Evolutionary conservation across 2,329 filamentous ascomycete species (phyloP).

Genomic region (Sporothrix pseudoabietina): DNA sequence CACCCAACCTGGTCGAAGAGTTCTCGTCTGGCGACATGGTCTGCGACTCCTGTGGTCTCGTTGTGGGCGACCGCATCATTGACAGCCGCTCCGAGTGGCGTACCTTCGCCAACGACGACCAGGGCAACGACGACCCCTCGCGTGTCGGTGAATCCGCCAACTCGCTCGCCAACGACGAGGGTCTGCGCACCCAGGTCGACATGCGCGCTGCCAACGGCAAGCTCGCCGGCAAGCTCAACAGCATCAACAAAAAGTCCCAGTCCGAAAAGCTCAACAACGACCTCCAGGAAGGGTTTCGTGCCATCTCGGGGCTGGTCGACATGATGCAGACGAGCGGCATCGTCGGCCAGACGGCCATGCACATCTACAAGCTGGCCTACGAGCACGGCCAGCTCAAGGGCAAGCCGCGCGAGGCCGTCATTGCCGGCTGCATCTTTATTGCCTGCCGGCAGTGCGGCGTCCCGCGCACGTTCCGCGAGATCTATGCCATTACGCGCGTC

Average conservation of each 20-base stretch:
- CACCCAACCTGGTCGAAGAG: slow-evolving; percentile 92
- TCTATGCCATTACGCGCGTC: slow-evolving; percentile 89
- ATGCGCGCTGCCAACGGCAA: slow-evolving; percentile 37
- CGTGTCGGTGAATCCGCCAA: slow-evolving; percentile 96
- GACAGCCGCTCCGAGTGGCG: slow-evolving; percentile 98
- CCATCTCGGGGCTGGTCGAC: slow-evolving; percentile 86
- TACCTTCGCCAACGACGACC: slow-evolving; percentile 97
- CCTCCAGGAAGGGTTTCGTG: slow-evolving; percentile 75
- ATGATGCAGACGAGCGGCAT: slow-evolving; percentile 77
- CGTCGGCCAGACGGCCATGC: slow-evolving; percentile 87
- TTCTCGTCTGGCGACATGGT: slow-evolving; percentile 91
- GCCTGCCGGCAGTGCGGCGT: slow-evolving; percentile 88
- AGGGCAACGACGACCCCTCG: slow-evolving; percentile 92
- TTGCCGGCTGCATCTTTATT: slow-evolving; percentile 96
- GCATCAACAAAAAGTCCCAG: slow-evolving; percentile 39
- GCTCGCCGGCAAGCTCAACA: slow-evolving; percentile 37
- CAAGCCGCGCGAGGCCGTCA: slow-evolving; percentile 90
- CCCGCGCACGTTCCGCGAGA: slow-evolving; percentile 89
- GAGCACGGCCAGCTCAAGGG: slow-evolving; percentile 94
- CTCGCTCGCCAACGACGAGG: slow-evolving; percentile 56
- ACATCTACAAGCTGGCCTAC: slow-evolving; percentile 92
- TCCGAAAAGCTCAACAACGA: slow-evolving; percentile 38
- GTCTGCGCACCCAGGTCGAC: slow-evolving; percentile 37
- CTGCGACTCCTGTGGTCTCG: slow-evolving; percentile 86
- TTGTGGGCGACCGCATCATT: slow-evolving; percentile 87